Conservation (phyloP, 129 eudicot species). For the Lactuca saligna region DNA sequence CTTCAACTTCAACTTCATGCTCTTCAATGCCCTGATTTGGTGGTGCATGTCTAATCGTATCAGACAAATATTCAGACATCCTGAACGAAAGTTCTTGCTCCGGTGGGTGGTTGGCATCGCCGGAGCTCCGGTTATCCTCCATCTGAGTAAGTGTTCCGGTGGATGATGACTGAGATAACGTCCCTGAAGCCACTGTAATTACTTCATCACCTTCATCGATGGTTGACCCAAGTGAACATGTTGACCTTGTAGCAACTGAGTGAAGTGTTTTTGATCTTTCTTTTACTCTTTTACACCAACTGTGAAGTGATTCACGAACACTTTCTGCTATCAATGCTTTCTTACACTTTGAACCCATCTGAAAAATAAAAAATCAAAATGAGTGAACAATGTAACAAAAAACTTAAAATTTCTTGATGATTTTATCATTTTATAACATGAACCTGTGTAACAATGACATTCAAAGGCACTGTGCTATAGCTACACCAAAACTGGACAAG, state of each 20-base stretch:
- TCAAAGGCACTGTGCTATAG: slow-evolving; percentile 88
- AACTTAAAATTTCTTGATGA: not conserved
- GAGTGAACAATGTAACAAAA: not conserved
- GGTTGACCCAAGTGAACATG: slow-evolving; percentile 74
- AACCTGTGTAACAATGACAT: slow-evolving; percentile 83
- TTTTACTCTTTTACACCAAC: slow-evolving; percentile 97
- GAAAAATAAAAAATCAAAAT: not conserved
- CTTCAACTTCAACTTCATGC: slow-evolving; percentile 34
- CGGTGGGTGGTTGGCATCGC: slow-evolving; percentile 22
- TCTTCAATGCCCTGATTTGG: slow-evolving; percentile 32
- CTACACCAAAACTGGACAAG: slow-evolving; percentile 99
- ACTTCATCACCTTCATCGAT: slow-evolving; percentile 86
- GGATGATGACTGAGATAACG: slow-evolving; percentile 79
- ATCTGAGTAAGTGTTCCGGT: slow-evolving; percentile 52
- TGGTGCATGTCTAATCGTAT: slow-evolving; percentile 35
- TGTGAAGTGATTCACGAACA: slow-evolving; percentile 92
- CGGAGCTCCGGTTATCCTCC: slow-evolving; percentile 31
- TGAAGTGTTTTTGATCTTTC: slow-evolving; percentile 70
- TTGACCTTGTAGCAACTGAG: slow-evolving; percentile 79
- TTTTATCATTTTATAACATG: not conserved
- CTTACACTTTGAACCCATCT: slow-evolving; percentile 96
- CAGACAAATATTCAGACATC: slow-evolving; percentile 42
- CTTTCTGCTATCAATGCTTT: slow-evolving; percentile 93
- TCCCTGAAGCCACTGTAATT: slow-evolving; percentile 76
- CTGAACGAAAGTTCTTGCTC: slow-evolving; percentile 52